Percentiles rank a stretch among this genome's conserved stretches.
phyloP scores from a whole-genome alignment of 2,329 filamentous ascomycete species.

The Myriosclerotinia curreyana region DNA sequence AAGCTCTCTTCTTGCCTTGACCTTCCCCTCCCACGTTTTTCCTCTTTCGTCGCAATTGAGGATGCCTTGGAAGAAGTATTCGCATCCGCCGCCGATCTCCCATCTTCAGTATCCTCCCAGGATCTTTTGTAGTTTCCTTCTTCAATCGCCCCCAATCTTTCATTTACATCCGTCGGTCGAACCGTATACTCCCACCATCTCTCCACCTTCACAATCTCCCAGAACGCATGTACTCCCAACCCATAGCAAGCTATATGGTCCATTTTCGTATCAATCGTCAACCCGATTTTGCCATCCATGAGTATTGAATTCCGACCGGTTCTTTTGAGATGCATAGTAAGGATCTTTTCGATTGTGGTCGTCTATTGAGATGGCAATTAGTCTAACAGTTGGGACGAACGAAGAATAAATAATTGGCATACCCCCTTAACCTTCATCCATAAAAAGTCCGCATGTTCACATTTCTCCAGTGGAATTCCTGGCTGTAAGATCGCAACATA shows the following conservation, averaged over 20 bases:
- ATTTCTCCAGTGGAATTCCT: neutral
- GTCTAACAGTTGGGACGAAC: no score
- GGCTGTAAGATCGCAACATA: constrained; percentile 11
- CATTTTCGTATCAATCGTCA: neutral
- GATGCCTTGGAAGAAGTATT: no score
- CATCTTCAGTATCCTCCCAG: no score
- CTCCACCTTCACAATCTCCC: constrained; percentile 9
- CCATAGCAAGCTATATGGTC: neutral
- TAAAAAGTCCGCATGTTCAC: constrained; percentile 7
- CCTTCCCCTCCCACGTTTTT: neutral
- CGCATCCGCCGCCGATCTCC: no score
- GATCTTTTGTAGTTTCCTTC: no score
- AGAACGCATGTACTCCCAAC: neutral
- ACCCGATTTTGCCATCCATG: neutral
- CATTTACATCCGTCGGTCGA: no score
- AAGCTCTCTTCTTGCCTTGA: neutral
- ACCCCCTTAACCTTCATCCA: constrained; percentile 1
- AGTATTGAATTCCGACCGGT: constrained; percentile 4
- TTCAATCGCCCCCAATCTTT: no score
- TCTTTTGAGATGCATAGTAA: neutral
- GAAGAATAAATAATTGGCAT: no score
- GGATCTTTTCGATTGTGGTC: neutral
- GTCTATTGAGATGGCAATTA: neutral
- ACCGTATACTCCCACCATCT: constrained; percentile 16
- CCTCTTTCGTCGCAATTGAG: neutral